Evolutionary conservation across 1,139 yeast species (phyloP), one percentile per base, ranked within the genome.

Genomic region (Geotrichum cucujoidarum): DNA sequence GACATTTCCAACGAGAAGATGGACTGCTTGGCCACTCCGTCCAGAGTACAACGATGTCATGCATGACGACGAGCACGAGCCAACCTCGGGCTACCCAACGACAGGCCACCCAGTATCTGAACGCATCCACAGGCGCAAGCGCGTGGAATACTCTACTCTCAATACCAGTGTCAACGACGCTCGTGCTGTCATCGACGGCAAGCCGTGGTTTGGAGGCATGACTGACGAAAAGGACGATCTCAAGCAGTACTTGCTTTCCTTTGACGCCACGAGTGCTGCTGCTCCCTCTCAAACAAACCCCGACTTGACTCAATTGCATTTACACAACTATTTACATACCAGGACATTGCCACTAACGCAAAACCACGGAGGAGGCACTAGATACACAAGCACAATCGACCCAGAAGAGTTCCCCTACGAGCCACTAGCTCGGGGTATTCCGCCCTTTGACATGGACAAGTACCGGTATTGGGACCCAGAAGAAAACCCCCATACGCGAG

Each of bases 21-120:
- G 56, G 55, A 38, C 51, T 13, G 46, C 42, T 10, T 54, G 57
- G 56, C 56, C 57, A 2, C 14, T 25, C 30, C 40, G 36, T 16
- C 47, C 40, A n/a, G 40, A 35, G 24, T 30, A 37, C 17, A 24
- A 25, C 14, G 40, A 14, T 14, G 39, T 25, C 10, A 31, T 42
- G 20, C 21, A 34, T 4, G 20, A 17, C 14, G 32, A 32, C 10
- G 31, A 22, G 14, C 16, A n/a, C 29, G 41, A 25, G 27, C 29
- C 16, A 34, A 38, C 24, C 42, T 24, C 29, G 13, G 41, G 8
- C 29, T 5, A 17, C 17, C 29, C 18, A 27, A 11, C 11, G 20
- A 13, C 35, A 14, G 24, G 38, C 5, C 51, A 47, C 10, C 54
- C 55, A 13, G 40, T 47, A 31, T 55, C 55, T 1, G 35, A 40